Percentiles rank a stretch among this genome's conserved stretches.
Evolutionary conservation across 2,329 filamentous ascomycete genomes (phyloP).

Genomic region (Aspergillus fumigatiaffinis): DNA sequence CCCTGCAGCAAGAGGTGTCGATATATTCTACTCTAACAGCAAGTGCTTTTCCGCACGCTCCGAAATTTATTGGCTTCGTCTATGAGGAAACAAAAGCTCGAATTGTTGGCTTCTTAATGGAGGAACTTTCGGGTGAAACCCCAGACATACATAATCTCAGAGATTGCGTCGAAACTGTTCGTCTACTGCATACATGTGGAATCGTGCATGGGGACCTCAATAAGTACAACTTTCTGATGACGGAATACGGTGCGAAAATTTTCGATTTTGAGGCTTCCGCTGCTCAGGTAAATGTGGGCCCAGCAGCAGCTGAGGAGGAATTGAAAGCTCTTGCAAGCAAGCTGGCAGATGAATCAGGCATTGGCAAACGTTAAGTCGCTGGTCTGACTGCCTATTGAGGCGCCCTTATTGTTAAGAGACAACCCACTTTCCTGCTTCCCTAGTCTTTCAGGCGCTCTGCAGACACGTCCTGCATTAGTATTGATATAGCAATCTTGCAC

Average conservation of each 20-base stretch:
- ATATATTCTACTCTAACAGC: constrained; percentile 3
- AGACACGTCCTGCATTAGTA: too few relatives aligned
- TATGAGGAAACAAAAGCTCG: constrained; percentile 8
- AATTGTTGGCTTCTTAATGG: constrained; percentile 8
- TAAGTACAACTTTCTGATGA: constrained; percentile 9
- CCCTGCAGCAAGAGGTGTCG: constrained; percentile 4
- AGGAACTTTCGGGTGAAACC: constrained; percentile 1
- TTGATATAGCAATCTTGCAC: neutral
- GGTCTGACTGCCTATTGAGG: too few relatives aligned
- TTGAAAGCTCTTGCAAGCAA: neutral
- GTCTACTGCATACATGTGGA: constrained; percentile 5
- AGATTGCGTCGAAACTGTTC: constrained; percentile 1
- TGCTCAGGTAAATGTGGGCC: neutral
- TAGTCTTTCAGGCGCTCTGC: too few relatives aligned
- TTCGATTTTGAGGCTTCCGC: constrained; percentile 6
- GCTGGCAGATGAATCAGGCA: constrained; percentile 1
- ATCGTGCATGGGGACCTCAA: constrained; percentile 7
- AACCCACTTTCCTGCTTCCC: too few relatives aligned
- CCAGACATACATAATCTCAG: constrained; percentile 5
- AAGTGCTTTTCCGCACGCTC: constrained; percentile 3
- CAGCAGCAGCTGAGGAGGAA: constrained; percentile 2
- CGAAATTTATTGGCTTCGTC: constrained; percentile 4
- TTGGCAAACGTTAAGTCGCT: neutral
- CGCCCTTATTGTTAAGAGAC: too few relatives aligned
- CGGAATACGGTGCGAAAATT: constrained; percentile 1